A percentile compares a stretch with the other conserved stretches of the same genome.
Conservation (phyloP, 139 green algal genomes). For the Astrephomene gubernaculifera region DNA sequence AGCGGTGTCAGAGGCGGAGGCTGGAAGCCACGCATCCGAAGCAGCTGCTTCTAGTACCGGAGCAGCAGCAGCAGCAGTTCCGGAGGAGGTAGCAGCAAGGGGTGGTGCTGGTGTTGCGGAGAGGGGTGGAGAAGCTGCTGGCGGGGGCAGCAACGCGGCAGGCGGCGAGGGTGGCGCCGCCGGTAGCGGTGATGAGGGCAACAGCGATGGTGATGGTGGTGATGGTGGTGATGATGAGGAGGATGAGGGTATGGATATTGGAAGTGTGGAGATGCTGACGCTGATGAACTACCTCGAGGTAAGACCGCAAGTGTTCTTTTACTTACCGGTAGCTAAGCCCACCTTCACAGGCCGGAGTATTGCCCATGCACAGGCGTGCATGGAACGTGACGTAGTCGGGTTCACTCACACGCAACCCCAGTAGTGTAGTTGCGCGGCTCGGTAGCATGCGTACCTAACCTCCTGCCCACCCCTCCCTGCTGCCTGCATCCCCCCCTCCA, state of each 20-base stretch:
- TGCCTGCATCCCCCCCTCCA: background rate
- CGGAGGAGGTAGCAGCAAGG: no score
- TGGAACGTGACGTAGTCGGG: background rate
- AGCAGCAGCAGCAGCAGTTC: no score
- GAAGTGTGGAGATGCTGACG: background rate
- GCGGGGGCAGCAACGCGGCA: no score
- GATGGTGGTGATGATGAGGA: background rate
- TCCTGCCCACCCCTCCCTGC: background rate
- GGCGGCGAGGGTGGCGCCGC: background rate
- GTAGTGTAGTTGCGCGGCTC: background rate
- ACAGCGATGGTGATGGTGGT: no score
- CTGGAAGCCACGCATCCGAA: no score
- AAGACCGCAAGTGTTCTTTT: background rate
- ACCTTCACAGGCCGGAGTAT: background rate
- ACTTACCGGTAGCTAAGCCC: background rate
- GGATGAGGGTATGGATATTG: background rate
- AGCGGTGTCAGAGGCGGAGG: no score
- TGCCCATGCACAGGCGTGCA: background rate
- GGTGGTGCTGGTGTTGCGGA: no score
- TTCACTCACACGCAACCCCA: background rate
- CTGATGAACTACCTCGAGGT: slow-evolving; percentile 43
- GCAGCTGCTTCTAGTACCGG: no score
- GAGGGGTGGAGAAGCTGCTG: no score
- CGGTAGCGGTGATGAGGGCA: no score
- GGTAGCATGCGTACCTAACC: background rate